Conservation (phyloP, 352 stramenopile species). For the Pythium sp. region DNA sequence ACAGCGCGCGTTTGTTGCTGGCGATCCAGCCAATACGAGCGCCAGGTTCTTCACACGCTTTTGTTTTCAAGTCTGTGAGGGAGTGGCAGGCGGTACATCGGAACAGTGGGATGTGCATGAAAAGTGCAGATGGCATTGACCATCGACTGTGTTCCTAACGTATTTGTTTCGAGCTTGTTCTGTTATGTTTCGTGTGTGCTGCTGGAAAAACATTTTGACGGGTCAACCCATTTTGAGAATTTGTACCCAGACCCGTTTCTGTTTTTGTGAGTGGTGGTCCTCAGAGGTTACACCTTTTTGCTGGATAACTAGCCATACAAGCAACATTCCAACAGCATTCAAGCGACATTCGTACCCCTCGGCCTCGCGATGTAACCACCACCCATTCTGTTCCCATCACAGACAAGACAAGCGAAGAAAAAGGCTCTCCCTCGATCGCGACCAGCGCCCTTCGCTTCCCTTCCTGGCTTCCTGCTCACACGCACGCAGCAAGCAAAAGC, state of each 20-base stretch:
- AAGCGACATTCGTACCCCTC: too few relatives aligned
- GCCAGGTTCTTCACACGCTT: too few relatives aligned
- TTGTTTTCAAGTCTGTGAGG: too few relatives aligned
- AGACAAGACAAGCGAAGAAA: not conserved
- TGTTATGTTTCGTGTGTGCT: not conserved
- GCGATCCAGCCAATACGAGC: too few relatives aligned
- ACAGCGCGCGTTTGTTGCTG: too few relatives aligned
- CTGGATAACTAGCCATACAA: too few relatives aligned
- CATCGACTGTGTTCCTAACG: not conserved
- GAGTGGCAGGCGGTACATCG: too few relatives aligned
- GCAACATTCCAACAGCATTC: too few relatives aligned
- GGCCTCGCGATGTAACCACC: constrained; percentile 13
- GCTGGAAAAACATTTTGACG: not conserved
- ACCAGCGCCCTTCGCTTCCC: not conserved
- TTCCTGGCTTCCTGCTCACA: too few relatives aligned
- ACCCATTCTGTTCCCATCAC: constrained; percentile 11
- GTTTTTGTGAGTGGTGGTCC: not conserved
- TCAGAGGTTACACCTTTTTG: not conserved
- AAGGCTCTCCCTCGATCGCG: constrained; percentile 1
- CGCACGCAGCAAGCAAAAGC: not conserved
- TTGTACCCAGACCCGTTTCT: not conserved
- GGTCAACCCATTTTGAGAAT: too few relatives aligned
- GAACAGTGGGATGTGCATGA: too few relatives aligned
- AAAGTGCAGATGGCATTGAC: not conserved
- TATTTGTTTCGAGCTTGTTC: not conserved